Conservation (phyloP, 495 filamentous ascomycete genomes). For the Achaetomiella virescens region DNA sequence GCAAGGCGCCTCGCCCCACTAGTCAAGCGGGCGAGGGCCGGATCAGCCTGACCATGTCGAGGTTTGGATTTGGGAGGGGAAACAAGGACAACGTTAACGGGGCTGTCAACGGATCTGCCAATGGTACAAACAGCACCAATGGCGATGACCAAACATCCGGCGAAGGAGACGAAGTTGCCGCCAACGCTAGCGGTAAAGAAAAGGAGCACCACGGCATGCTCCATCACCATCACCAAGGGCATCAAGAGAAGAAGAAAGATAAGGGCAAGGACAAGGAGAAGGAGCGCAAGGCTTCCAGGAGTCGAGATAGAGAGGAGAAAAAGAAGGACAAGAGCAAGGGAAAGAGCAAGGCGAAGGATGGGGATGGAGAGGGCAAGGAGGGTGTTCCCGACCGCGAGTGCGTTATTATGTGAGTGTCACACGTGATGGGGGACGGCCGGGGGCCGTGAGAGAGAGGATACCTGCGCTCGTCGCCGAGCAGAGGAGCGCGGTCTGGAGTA, state of each 20-base stretch:
- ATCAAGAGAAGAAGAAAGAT: slow-evolving; percentile 34
- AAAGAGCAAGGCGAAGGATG: slow-evolving; percentile 23
- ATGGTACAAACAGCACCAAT: no score
- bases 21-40: slow-evolving; percentile 63
- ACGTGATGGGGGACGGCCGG: no score
- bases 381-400: slow-evolving; percentile 66
- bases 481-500: no score
- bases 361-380: slow-evolving; percentile 27
- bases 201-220: slow-evolving; percentile 28
- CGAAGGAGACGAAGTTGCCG: slow-evolving; percentile 26
- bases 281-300: slow-evolving; percentile 38
- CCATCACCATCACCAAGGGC: slow-evolving; percentile 28
- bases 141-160: slow-evolving; percentile 16
- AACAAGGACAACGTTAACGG: slow-evolving; percentile 44
- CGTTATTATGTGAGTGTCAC: slow-evolving; percentile 36
- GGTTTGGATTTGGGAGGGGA: slow-evolving; percentile 50
- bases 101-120: background rate
- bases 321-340: slow-evolving; percentile 31
- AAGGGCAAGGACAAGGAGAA: slow-evolving; percentile 41
- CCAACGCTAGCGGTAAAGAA: background rate
- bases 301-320: slow-evolving; percentile 29
- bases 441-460: no score
- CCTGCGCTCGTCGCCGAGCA: no score
- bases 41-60: slow-evolving; percentile 59
- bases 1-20: slow-evolving; percentile 54